Evolutionary conservation across 2,329 filamentous ascomycete genomes (phyloP).

Genomic region (Stachybotrys echinatus): DNA sequence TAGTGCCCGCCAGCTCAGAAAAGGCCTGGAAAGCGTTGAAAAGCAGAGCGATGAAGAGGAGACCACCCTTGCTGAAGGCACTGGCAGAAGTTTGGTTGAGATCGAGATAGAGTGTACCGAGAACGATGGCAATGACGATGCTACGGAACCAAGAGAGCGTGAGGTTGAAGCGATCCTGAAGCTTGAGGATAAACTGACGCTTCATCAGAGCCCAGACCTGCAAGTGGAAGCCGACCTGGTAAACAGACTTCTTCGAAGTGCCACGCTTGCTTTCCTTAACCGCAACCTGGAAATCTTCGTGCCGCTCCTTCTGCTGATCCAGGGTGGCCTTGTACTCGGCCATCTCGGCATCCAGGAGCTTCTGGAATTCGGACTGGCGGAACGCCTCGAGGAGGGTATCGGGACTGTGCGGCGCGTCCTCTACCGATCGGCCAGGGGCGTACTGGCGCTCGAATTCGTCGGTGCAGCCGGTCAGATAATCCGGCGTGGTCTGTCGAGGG

Average conservation of each 20-base stretch:
- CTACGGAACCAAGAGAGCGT: conserved; percentile 62
- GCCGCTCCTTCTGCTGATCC: conserved; percentile 57
- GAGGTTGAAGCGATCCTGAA: conserved; percentile 78
- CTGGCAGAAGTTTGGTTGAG: conserved; percentile 61
- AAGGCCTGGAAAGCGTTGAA: conserved; percentile 90
- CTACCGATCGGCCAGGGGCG: conserved; percentile 57
- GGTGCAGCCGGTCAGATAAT: conserved; percentile 78
- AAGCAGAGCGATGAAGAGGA: conserved; percentile 72
- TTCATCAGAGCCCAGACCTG: conserved; percentile 82
- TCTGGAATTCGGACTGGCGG: conserved; percentile 55
- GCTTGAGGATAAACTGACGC: conserved; percentile 78
- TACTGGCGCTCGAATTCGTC: conserved; percentile 81
- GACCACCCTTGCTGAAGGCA: conserved; percentile 75
- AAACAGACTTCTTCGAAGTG: conserved; percentile 69
- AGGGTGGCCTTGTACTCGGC: conserved; percentile 60
- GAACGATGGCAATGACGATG: conserved; percentile 70
- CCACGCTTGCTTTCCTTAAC: conserved; percentile 75
- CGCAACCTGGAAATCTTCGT: conserved; percentile 72
- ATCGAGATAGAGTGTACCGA: conserved; percentile 74
- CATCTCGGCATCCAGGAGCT: conserved; percentile 61
- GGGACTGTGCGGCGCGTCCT: conserved; percentile 64
- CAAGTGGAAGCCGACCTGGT: conserved; percentile 75
- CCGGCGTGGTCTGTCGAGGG: conserved; percentile 73
- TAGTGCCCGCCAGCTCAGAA: conserved; percentile 67
- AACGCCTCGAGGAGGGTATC: conserved; percentile 67